Evolutionary conservation across 225 moss, liverwort and hornwort species (phyloP).

Genomic region (Lunularia cruciata): DNA sequence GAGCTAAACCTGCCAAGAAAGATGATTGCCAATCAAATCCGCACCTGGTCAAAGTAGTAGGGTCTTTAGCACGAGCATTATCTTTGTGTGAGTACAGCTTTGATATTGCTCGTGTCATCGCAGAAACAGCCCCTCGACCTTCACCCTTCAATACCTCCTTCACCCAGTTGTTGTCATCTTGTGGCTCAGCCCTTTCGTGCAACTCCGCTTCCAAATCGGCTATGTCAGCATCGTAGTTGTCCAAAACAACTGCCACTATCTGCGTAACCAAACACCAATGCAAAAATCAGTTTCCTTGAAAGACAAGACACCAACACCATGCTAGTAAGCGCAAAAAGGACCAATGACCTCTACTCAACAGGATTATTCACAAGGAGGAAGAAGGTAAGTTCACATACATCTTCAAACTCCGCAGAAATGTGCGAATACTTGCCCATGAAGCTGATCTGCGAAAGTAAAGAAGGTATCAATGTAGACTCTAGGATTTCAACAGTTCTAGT

Average conservation of each 20-base stretch:
- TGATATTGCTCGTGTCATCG: conserved; percentile 66
- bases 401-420: conserved; percentile 69
- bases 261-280: conserved; percentile 22
- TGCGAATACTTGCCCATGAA: conserved; percentile 80
- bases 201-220: conserved; percentile 52
- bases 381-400: conserved; percentile 41
- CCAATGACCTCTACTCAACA: background rate
- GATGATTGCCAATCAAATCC: background rate
- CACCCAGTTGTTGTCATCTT: conserved; percentile 60
- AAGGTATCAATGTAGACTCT: no score
- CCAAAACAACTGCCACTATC: conserved; percentile 80
- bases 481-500: no score
- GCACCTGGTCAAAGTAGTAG: conserved; percentile 64
- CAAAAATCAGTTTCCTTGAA: background rate
- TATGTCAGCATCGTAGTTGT: conserved; percentile 71
- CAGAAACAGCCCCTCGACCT: conserved; percentile 65
- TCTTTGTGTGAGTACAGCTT: conserved; percentile 65
- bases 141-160: conserved; percentile 81
- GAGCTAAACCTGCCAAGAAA: background rate
- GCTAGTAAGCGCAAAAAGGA: background rate
- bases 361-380: background rate
- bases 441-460: conserved; percentile 54
- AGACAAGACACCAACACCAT: background rate
- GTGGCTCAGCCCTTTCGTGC: conserved; percentile 57
- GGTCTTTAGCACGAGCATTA: conserved; percentile 62